Evolutionary conservation across 1,139 yeast genomes (phyloP), one percentile per base, ranked within the genome.

Genomic region (Suhomyces taliae): DNA sequence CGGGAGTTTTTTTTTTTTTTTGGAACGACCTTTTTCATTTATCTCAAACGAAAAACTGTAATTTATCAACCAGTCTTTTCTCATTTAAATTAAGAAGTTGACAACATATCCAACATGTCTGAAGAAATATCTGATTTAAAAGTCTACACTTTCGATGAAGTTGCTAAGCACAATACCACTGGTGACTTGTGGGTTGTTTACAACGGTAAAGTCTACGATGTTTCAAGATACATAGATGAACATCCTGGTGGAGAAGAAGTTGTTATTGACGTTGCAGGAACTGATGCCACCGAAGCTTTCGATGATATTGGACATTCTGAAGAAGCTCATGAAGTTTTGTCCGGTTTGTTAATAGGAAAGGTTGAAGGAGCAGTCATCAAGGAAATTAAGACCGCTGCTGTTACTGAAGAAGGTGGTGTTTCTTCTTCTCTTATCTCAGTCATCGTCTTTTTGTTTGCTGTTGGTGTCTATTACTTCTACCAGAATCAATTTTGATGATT

Each of bases 161-260:
- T 93, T 55, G 78, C 88, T 53, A 69, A 81, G 65, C 98, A 93
- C 77, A 85, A 79, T 69, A 76, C 86, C 44, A 72, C 78, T 50
- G 90, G 85, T 49, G 97, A 91, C 66, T 78, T 89, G 56, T 93
- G 97, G 96, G 79, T 93, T 70, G 87, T 90, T 55, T 83, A 90
- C 70, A 83, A 89, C 55, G 97, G 95, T 41, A 87, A 86, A 64
- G 98, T 93, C 46, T 93, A 91, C 71, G 90, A 93, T 67, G 83
- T 88, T 52, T 73, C 96, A 47, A 73, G 76, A 55, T 93, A 91
- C 69, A 70, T 91, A 52, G 97, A 91, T 62, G 98, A 93, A 74
- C 99, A 93, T 72, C 96, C 96, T 52, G 99, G 99, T 75, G 99
- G 99, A 64, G 98, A 90, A 70, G 99, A 95, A 70, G 97, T 93